Conservation (phyloP, 768 basidiomycete genomes). For the Tricholoma bakamatsutake region DNA sequence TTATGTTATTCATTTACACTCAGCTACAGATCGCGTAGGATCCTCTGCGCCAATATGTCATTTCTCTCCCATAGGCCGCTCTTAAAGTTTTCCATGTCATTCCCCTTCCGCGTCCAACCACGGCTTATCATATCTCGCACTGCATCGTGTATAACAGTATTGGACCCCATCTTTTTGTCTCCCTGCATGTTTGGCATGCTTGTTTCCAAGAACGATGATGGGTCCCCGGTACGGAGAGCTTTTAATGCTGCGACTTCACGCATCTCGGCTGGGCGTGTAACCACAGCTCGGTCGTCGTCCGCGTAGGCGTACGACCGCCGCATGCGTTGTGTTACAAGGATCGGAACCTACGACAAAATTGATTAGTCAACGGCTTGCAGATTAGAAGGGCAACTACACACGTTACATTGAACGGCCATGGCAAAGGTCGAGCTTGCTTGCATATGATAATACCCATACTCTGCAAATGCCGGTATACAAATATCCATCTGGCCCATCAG, state of each 20-base stretch:
- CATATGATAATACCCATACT: conserved; percentile 26
- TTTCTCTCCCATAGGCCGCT: conserved; percentile 26
- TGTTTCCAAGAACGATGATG: conserved; percentile 16
- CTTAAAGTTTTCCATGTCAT: conserved; percentile 24
- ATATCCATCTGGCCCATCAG: conserved; percentile 34
- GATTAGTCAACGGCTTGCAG: neutral
- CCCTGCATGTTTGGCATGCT: conserved; percentile 10
- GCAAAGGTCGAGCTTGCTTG: conserved; percentile 38
- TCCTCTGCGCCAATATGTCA: conserved; percentile 21
- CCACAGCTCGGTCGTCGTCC: conserved; percentile 28
- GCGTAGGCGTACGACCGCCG: conserved; percentile 32
- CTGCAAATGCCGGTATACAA: conserved; percentile 35
- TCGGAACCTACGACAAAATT: conserved; percentile 24
- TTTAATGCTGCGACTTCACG: conserved; percentile 32
- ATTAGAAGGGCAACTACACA: conserved; percentile 10
- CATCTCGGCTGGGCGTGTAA: conserved; percentile 35
- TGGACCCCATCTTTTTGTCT: conserved; percentile 8
- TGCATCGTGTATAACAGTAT: conserved; percentile 13
- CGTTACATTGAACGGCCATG: conserved; percentile 34
- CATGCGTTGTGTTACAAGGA: conserved; percentile 35
- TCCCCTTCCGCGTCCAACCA: conserved; percentile 25
- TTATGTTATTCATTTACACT: neutral
- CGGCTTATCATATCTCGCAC: conserved; percentile 23
- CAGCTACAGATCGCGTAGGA: conserved; percentile 25
- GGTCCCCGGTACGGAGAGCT: conserved; percentile 28